Conservation (phyloP, 495 filamentous ascomycete genomes). For the Penicillium lagena region DNA sequence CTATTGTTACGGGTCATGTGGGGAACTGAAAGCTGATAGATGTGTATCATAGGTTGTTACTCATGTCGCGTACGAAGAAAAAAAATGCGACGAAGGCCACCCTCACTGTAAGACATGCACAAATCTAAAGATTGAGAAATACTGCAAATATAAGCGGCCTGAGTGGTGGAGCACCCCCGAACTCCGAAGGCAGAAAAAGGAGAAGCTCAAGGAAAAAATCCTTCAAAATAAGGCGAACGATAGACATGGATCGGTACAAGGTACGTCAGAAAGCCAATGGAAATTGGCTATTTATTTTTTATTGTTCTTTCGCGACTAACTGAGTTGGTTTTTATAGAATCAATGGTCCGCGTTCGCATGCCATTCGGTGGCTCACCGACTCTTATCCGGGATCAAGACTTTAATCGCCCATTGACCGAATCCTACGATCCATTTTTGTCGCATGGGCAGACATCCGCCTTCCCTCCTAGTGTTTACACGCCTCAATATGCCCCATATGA, state of each 20-base stretch:
- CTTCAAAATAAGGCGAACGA: constrained; percentile 92
- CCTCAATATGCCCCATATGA: constrained; percentile 66
- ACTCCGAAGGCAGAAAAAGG: constrained; percentile 78
- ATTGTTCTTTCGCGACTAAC: too few species aligned
- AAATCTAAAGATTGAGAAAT: constrained; percentile 70
- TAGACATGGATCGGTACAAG: constrained; percentile 52
- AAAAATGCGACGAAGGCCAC: constrained; percentile 96
- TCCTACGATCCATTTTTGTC: constrained; percentile 54
- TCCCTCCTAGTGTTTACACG: constrained; percentile 26
- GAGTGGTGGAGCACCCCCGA: constrained; percentile 96
- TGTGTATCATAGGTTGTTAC: constrained; percentile 98
- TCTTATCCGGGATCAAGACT: constrained; percentile 62
- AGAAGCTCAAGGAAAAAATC: constrained; percentile 93
- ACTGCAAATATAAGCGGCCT: constrained; percentile 96
- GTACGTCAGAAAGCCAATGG: too few species aligned
- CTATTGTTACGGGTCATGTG: too few species aligned
- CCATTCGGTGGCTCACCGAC: background rate
- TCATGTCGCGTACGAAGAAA: constrained; percentile 92
- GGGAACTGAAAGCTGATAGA: too few species aligned
- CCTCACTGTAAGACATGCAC: constrained; percentile 83
- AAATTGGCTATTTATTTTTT: too few species aligned
- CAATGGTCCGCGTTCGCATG: too few species aligned
- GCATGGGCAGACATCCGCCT: constrained; percentile 35
- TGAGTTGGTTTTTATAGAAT: too few species aligned
- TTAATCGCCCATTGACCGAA: constrained; percentile 57